Conservation (phyloP, 202 grass and related monocot species). For the Zoysia matrella region DNA sequence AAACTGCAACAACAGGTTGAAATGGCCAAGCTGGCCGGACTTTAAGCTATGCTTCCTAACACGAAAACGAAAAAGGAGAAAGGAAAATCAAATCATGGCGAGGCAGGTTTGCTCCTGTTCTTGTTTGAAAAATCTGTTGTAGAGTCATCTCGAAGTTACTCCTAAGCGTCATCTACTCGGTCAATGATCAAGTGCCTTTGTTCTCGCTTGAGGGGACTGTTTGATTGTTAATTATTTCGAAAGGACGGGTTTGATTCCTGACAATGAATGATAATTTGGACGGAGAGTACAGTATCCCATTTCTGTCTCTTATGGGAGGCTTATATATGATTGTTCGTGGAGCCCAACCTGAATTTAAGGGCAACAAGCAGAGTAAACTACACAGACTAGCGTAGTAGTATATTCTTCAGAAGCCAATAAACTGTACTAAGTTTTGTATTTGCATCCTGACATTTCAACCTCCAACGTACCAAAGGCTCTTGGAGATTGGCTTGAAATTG, state of each 20-base stretch:
- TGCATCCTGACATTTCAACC: slow-evolving; percentile 39
- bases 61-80: neutral
- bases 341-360: slow-evolving; percentile 50
- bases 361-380: neutral
- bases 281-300: neutral
- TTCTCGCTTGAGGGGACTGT: slow-evolving; percentile 38
- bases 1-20: neutral
- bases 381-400: neutral
- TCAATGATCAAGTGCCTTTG: neutral
- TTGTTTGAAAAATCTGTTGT: slow-evolving; percentile 3
- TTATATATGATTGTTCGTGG: slow-evolving; percentile 35
- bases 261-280: neutral
- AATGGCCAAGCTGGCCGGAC: neutral
- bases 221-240: slow-evolving; percentile 21
- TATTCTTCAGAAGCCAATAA: slow-evolving; percentile 14
- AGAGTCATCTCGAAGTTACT: slow-evolving; percentile 21
- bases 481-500: neutral
- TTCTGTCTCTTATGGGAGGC: slow-evolving; percentile 38
- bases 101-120: neutral
- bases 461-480: neutral
- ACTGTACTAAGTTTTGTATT: slow-evolving; percentile 17
- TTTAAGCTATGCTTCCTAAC: neutral
- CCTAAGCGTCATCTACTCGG: slow-evolving; percentile 28
- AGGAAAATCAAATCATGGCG: neutral
- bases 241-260: neutral